A percentile compares a stretch with the other conserved stretches of the same genome.
Evolutionary conservation across 352 stramenopile genomes (phyloP).

Genomic region (Pythium grandisporangium): DNA sequence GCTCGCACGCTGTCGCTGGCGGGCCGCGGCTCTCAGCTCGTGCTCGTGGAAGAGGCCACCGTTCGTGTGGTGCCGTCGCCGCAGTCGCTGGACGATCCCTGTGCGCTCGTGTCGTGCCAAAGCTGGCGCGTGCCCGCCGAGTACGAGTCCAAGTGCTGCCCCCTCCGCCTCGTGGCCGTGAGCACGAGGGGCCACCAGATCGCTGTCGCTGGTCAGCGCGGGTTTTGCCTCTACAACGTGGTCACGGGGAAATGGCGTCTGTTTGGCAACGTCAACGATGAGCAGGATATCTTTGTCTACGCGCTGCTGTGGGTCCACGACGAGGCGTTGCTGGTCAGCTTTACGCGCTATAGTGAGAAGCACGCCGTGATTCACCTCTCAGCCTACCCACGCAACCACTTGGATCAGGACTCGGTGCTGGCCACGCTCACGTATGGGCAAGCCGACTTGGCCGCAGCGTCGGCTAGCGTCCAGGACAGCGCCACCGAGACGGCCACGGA

Average conservation of each 20-base stretch:
- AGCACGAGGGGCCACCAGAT: constrained; percentile 50
- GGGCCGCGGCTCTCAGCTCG: constrained; percentile 30
- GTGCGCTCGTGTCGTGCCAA: constrained; percentile 42
- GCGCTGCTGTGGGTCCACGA: constrained; percentile 57
- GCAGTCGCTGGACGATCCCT: constrained; percentile 54
- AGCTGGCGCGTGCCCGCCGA: constrained; percentile 46
- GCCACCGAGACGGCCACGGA: constrained; percentile 1
- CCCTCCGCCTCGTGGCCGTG: constrained; percentile 46
- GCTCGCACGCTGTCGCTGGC: constrained; percentile 37
- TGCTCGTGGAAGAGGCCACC: constrained; percentile 43
- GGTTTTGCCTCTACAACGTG: constrained; percentile 67
- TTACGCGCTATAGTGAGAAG: constrained; percentile 44
- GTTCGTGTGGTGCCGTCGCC: constrained; percentile 39
- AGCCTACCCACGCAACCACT: constrained; percentile 65
- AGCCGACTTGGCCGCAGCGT: constrained; percentile 11
- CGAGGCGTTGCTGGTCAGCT: constrained; percentile 54
- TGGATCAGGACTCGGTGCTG: constrained; percentile 57
- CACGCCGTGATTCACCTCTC: constrained; percentile 49
- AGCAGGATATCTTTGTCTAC: constrained; percentile 64
- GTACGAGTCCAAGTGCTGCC: constrained; percentile 54
- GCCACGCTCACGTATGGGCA: constrained; percentile 32
- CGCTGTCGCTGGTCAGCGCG: constrained; percentile 57
- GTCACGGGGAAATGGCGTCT: constrained; percentile 65
- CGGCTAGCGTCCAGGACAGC: constrained; percentile 1
- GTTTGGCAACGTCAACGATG: constrained; percentile 81